Evolutionary conservation across 805 yeast species (phyloP), one percentile per base, ranked within the genome.

Genomic region (Saccharomycopsis sp.): DNA sequence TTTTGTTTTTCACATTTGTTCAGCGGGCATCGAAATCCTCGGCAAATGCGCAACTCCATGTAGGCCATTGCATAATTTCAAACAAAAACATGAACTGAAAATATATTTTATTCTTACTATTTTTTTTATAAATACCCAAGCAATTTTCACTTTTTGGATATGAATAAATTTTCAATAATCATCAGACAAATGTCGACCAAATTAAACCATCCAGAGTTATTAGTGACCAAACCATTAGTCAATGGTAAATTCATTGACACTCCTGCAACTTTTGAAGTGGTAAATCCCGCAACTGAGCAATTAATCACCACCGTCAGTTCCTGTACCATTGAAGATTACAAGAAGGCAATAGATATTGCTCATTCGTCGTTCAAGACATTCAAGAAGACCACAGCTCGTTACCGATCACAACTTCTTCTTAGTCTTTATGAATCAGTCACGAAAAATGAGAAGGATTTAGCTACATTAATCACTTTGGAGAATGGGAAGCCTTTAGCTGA

Each of bases 401-500:
- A 72, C 31, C 70, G 90, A 45, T 64, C 79, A 3, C 65, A 63
- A 16, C 53, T 80, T 53, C 70, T 84, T 43, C 61, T 66, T 43
- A 71, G 68, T 38, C 67, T 82, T 64, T 71, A 73, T 55, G 64
- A 65, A 7, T 65, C 81, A 45, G 68, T 81, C 66, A 60, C 67
- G 34, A 77, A 74, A 43, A 74, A 84, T 59, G 65, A 67, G 22
- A 77, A 74, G 4, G 93, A 83, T 56, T 69, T 84, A 50, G 89
- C 87, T 27, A 70, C 60, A 45, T 58, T 84, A 40, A 67, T 79
- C 43, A 76, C 84, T 13, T 61, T 75, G 50, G 94, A 84, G 57
- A 85, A 84, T 58, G 94, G 94, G 28, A 84, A 84, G 61, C 74
- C 89, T 1, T 61, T 70, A 11, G 71, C 76, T 1, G 93, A 84